Evolutionary conservation across 345 rosid genomes (phyloP).

Genomic region (Corchorus olitorius): DNA sequence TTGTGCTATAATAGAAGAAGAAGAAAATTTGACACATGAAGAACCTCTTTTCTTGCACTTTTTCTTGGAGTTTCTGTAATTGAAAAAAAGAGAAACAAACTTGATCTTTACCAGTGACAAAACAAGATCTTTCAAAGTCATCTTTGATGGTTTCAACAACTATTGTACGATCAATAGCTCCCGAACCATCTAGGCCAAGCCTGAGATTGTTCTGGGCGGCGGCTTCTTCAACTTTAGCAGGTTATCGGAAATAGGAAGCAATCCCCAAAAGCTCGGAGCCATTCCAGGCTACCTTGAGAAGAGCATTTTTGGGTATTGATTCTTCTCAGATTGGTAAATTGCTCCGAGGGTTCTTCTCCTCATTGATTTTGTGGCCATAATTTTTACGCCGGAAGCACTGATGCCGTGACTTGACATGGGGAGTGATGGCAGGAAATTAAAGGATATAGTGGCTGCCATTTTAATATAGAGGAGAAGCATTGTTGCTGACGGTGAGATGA

Average conservation of each 20-base stretch:
- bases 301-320: conserved; percentile 59
- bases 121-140: conserved; percentile 77
- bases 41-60: no score
- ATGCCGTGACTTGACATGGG: conserved; percentile 29
- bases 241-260: conserved; percentile 67
- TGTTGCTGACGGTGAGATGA: no score
- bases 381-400: conserved; percentile 16
- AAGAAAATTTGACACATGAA: no score
- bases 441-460: conserved; percentile 51
- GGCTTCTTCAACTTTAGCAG: conserved; percentile 14
- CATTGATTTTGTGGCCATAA: conserved; percentile 21
- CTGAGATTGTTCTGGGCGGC: conserved; percentile 25
- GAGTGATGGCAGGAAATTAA: conserved; percentile 35
- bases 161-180: conserved; percentile 52
- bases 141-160: conserved; percentile 67
- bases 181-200: conserved; percentile 50
- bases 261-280: conserved; percentile 93
- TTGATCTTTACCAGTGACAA: conserved; percentile 66
- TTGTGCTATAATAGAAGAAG: no score
- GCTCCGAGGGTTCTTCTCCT: conserved; percentile 32
- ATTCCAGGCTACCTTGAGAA: conserved; percentile 89
- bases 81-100: background rate
- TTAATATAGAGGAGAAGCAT: background rate
- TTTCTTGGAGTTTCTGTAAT: no score
- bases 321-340: conserved; percentile 36